phyloP scores from a whole-genome alignment of 148 eudicot genomes.

The Rhododendron williamsianum region DNA sequence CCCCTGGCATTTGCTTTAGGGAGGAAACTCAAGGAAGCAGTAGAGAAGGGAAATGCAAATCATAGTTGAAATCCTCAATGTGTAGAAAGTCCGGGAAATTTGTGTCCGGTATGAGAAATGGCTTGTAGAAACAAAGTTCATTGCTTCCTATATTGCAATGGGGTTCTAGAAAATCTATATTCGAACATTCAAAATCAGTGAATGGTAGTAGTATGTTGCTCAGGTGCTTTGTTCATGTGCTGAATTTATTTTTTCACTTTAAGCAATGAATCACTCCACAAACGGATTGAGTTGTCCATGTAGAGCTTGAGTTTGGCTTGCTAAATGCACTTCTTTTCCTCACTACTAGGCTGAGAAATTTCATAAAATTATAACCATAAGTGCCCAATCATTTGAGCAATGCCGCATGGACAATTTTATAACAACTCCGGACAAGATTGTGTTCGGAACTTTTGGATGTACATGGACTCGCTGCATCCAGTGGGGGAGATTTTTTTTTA shows the following conservation, averaged over 20 bases:
- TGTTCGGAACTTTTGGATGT: too few relatives aligned
- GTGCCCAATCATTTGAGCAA: too few relatives aligned
- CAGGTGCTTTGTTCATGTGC: too few relatives aligned
- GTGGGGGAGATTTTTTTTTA: too few relatives aligned
- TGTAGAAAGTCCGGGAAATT: background rate
- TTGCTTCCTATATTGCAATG: background rate
- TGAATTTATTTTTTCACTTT: background rate
- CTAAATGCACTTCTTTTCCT: background rate
- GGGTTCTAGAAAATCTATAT: background rate
- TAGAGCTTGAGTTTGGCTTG: background rate
- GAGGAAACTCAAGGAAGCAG: conserved; percentile 83
- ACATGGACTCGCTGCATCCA: too few relatives aligned
- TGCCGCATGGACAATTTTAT: too few relatives aligned
- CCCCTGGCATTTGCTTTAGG: conserved; percentile 91
- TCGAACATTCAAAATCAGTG: background rate
- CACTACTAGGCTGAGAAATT: background rate
- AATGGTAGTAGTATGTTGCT: background rate
- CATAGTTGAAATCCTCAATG: background rate
- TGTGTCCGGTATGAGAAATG: background rate
- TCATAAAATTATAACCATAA: background rate
- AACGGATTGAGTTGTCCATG: background rate
- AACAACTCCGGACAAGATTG: too few relatives aligned
- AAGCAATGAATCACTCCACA: background rate
- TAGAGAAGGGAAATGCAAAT: conserved; percentile 40
- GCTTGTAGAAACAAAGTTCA: background rate